Conservation (phyloP, 331 rosid genomes). For the Telfairia occidentalis region DNA sequence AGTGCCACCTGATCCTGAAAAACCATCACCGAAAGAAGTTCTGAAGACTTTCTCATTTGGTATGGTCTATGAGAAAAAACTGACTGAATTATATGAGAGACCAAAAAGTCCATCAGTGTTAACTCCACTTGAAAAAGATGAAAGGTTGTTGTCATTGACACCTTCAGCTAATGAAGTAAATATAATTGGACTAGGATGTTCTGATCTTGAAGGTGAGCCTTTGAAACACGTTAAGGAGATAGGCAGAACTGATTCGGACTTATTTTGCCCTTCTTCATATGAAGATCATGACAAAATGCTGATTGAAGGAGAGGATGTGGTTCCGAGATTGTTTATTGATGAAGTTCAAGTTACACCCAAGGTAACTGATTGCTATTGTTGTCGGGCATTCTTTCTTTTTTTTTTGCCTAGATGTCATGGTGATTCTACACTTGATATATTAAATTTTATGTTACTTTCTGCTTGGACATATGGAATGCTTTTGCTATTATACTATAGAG, state of each 20-base stretch:
- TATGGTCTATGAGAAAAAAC: slow-evolving; percentile 35
- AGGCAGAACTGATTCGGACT: slow-evolving; percentile 35
- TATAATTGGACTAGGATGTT: slow-evolving; percentile 17
- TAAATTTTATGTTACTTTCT: neutral
- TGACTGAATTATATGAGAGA: slow-evolving; percentile 35
- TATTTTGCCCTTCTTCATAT: slow-evolving; percentile 35
- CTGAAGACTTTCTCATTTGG: slow-evolving; percentile 46
- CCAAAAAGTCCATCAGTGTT: slow-evolving; percentile 24
- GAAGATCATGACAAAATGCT: slow-evolving; percentile 23
- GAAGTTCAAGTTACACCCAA: slow-evolving; percentile 38
- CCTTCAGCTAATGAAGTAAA: slow-evolving; percentile 20
- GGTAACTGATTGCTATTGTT: slow-evolving; percentile 26
- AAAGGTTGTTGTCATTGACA: slow-evolving; percentile 24
- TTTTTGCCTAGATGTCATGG: neutral
- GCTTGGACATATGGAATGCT: neutral
- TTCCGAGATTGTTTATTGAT: slow-evolving; percentile 25
- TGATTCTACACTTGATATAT: neutral
- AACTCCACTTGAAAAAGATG: slow-evolving; percentile 35
- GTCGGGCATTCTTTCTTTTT: neutral
- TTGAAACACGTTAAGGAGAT: slow-evolving; percentile 33
- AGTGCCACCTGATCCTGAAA: slow-evolving; percentile 43
- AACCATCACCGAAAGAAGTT: slow-evolving; percentile 59
- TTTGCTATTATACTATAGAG: neutral
- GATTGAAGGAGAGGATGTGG: slow-evolving; percentile 20
- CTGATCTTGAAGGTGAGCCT: slow-evolving; percentile 18